Base-by-base conservation (phyloP, 768 basidiomycete genomes). In the Boletus sensibilis region DNA sequence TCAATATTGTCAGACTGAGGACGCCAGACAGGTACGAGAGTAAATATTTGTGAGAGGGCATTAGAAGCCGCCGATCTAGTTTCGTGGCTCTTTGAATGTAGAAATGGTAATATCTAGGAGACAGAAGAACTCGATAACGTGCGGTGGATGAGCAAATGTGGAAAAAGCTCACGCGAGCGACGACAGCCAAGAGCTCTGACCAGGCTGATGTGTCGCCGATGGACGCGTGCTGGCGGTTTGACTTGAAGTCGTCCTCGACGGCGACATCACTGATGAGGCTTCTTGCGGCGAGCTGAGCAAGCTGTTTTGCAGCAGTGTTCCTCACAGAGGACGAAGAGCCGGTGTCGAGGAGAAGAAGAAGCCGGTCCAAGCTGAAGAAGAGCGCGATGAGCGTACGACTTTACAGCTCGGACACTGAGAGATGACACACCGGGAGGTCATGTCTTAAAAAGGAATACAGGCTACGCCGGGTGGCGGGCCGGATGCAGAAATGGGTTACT, bases 301-400 rank as follows among this genome's bases (percentile, higher is more conserved):
- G 80, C 71, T 99, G 97, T 66, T 93, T 94, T 5, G 95, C 95
- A 0, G 97, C 96, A n/a, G 97, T 97, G 59, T 86, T 86, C 68
- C 95, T 84, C 62, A 99, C 88, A 48, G 90, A 88, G 40, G 82
- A 74, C 4, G 94, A 94, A 13, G 96, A 95, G 43, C 97, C 97
- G 37, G 94, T 94, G 72, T 98, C 95, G 59, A 99, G 84, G 43
- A 99, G 82, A 66, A 92, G 82, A 71, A 99, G 87, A 77, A 99
- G 89, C 74, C 97, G 88, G 82, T 98, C 97, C 78, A 98, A 86
- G 79, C 95, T 96, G 49, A 9, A 1, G 23, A 20, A 34, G 33
- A 23, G n/a, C 12, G 44, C 11, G 45, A 50, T 50, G 27, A 50
- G 49, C 37, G 27, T 3, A 29, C 38, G 27, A 14, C 37, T n/a